Evolutionary conservation across 305 asterid species (phyloP).

Genomic region (Solanum hybrid): DNA sequence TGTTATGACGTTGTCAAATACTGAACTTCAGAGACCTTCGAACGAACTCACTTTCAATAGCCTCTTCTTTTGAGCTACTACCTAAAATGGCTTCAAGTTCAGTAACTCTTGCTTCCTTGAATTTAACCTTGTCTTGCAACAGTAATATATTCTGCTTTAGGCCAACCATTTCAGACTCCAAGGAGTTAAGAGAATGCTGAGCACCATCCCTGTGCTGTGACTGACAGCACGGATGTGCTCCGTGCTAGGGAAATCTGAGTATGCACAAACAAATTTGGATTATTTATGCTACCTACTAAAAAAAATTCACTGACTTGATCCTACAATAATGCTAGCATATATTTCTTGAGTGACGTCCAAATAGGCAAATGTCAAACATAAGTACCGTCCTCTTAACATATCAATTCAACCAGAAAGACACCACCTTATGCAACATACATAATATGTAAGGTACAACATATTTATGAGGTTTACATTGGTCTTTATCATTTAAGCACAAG

Average conservation of each 20-base stretch:
- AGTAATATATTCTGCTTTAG: conserved; percentile 8
- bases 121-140: conserved; percentile 12
- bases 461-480: background rate
- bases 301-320: background rate
- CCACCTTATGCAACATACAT: background rate
- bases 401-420: background rate
- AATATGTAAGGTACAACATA: background rate
- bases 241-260: conserved; percentile 16
- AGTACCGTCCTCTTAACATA: background rate
- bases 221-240: conserved; percentile 14
- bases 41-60: conserved; percentile 18
- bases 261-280: background rate
- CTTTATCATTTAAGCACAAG: background rate
- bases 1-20: conserved; percentile 33
- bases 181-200: conserved; percentile 13
- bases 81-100: conserved; percentile 20
- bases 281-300: background rate
- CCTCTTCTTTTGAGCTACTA: conserved; percentile 14
- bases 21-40: conserved; percentile 55
- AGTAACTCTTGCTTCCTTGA: conserved; percentile 16
- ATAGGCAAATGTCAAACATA: background rate
- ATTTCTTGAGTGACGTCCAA: background rate
- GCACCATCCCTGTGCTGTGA: conserved; percentile 1
- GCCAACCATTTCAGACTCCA: conserved; percentile 22
- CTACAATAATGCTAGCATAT: background rate